Base-by-base conservation (phyloP, 2,329 filamentous ascomycete species). In the Coniochaeta hoffmannii region DNA sequence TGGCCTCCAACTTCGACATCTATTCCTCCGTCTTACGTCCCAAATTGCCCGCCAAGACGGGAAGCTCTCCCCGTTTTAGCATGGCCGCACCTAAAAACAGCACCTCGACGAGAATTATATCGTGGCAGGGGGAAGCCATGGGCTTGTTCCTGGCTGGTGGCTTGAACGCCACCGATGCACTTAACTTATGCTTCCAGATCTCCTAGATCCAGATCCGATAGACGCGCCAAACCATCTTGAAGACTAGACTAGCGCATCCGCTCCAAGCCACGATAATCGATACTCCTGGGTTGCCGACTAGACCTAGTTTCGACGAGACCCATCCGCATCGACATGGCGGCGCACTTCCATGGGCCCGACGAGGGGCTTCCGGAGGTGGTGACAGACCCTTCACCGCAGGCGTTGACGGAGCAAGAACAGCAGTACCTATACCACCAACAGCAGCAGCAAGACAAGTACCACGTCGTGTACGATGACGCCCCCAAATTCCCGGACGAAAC, bases 331-430 rank as follows among this genome's bases (percentile, higher is more conserved):
- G 24, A 28, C 5, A 61, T 62, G 57, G 58, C n/a, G n/a, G n/a
- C 55, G 19, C 26, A 46, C n/a, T 3, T 26, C 15, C n/a, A 46
- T 12, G 22, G 51, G 55, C 19, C 49, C 22, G 49, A 61, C 36
- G 57, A 66, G 50, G 50, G 62, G 57, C 61, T 63, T 38, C 64
- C 65, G 7, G 62, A 67, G 59, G 63, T 63, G 7, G 60, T 63
- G 6, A 57, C 56, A 10, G 62, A 64, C 30, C 36, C 56, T 15
- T 59, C 61, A 8, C 64, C 61, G 2, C 60, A 57, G 36, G 56
- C 54, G 24, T 35, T 61, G 12, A 54, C 58, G 2, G 17, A 28
- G 9, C 19, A 50, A 11, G 56, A 61, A 34, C 34, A 54, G 31
- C 31, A 52, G 4, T 26, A 51, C 10, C 55, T 52, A 32, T 56